Conservation (phyloP, 1,139 yeast species). For the Suhomyces bokatorum region DNA sequence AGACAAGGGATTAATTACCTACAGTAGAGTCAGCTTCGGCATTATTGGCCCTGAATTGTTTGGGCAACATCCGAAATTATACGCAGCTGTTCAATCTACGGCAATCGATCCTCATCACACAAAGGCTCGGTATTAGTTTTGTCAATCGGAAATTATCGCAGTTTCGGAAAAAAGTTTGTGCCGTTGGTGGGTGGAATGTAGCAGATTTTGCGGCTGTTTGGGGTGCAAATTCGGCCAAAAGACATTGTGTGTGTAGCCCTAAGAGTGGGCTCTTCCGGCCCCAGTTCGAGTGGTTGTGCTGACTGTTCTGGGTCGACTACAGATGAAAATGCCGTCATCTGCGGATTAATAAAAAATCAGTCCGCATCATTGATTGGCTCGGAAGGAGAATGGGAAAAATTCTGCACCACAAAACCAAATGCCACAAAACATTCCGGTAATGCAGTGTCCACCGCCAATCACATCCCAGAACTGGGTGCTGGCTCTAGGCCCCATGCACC, state of each 20-base stretch:
- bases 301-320: not conserved
- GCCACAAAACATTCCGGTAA: not conserved
- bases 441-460: not conserved
- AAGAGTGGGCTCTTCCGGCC: too few species aligned
- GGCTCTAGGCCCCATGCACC: too few species aligned
- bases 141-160: too few species aligned
- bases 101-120: too few species aligned
- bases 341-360: conserved; percentile 2
- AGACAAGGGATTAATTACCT: not conserved
- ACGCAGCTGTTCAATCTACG: too few species aligned
- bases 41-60: not conserved
- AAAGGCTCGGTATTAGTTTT: too few species aligned
- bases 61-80: too few species aligned
- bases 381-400: not conserved
- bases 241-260: too few species aligned
- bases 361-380: not conserved
- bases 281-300: too few species aligned
- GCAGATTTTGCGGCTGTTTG: not conserved
- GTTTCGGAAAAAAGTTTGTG: too few species aligned
- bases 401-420: not conserved
- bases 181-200: not conserved
- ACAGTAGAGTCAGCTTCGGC: not conserved
- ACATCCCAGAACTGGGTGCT: not conserved
- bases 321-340: not conserved
- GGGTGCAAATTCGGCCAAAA: too few species aligned